phyloP scores from a whole-genome alignment of 805 yeast species.

The Saturnispora silvae region DNA sequence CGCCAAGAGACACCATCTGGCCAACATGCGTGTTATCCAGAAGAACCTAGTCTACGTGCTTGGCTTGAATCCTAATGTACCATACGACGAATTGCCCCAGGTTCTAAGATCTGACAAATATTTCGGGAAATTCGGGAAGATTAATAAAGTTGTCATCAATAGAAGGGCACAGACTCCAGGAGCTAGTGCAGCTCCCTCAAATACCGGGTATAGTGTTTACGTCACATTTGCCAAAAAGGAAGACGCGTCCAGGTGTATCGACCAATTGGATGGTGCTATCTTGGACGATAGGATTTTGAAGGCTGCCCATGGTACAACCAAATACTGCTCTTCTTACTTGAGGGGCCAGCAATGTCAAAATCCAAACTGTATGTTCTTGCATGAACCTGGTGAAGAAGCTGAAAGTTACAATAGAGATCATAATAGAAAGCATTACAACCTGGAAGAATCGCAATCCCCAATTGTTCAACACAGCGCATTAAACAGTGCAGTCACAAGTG shows the following conservation, averaged over 20 bases:
- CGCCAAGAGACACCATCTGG: conserved; percentile 75
- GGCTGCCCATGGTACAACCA: conserved; percentile 98
- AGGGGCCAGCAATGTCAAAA: conserved; percentile 96
- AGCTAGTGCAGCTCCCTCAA: conserved; percentile 24
- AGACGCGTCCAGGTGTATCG: conserved; percentile 89
- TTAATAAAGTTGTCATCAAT: conserved; percentile 86
- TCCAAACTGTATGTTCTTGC: conserved; percentile 97
- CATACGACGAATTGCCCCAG: conserved; percentile 76
- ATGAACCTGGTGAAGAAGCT: conserved; percentile 99
- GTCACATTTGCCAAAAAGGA: conserved; percentile 90
- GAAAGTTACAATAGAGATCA: conserved; percentile 82
- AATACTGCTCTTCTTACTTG: conserved; percentile 92
- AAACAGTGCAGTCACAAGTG: not conserved
- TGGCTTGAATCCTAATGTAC: conserved; percentile 81
- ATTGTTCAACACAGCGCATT: conserved; percentile 12
- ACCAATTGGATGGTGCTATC: conserved; percentile 84
- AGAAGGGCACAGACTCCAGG: conserved; percentile 46
- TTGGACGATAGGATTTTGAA: conserved; percentile 83
- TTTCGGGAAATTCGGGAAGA: conserved; percentile 98
- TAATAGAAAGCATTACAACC: not conserved
- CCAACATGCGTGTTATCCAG: conserved; percentile 97
- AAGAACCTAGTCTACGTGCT: conserved; percentile 94
- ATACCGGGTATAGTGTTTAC: conserved; percentile 85
- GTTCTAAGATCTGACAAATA: conserved; percentile 81
- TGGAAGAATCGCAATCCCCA: conserved; percentile 19